Conservation (phyloP, 495 filamentous ascomycete species). For the Chaetomium cochliodes region DNA sequence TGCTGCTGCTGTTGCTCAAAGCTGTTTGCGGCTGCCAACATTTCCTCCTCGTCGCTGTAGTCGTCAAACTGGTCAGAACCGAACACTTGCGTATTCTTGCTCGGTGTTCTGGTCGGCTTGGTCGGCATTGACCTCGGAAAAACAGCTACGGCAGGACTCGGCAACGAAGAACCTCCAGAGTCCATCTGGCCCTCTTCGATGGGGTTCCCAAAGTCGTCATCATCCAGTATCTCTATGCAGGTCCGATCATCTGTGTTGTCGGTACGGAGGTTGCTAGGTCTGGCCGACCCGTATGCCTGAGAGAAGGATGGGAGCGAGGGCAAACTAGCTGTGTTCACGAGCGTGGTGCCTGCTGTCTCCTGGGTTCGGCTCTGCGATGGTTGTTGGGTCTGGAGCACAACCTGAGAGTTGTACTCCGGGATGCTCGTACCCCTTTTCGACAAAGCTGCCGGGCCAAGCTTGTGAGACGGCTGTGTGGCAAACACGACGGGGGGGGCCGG, state of each 20-base stretch:
- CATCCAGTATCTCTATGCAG: constrained; percentile 35
- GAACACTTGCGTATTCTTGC: neutral
- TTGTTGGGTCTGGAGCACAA: constrained; percentile 53
- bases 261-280: neutral
- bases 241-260: constrained; percentile 14
- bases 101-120: constrained; percentile 3
- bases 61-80: constrained; percentile 12
- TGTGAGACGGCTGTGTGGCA: constrained; percentile 26
- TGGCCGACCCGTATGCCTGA: neutral
- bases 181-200: constrained; percentile 21
- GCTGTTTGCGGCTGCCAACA: constrained; percentile 61
- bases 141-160: neutral
- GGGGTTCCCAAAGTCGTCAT: constrained; percentile 45
- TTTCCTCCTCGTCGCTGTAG: constrained; percentile 69
- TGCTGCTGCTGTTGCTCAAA: constrained; percentile 55
- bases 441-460: neutral
- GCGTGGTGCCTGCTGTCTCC: neutral
- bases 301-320: constrained; percentile 7
- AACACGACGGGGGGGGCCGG: constrained; percentile 26
- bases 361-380: constrained; percentile 25
- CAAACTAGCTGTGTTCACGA: neutral
- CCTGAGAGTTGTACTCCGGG: constrained; percentile 43
- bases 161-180: constrained; percentile 3
- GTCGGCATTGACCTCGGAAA: neutral
- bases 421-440: constrained; percentile 34